Evolutionary conservation across 495 filamentous ascomycete genomes (phyloP).

Genomic region (Zalerion maritima): DNA sequence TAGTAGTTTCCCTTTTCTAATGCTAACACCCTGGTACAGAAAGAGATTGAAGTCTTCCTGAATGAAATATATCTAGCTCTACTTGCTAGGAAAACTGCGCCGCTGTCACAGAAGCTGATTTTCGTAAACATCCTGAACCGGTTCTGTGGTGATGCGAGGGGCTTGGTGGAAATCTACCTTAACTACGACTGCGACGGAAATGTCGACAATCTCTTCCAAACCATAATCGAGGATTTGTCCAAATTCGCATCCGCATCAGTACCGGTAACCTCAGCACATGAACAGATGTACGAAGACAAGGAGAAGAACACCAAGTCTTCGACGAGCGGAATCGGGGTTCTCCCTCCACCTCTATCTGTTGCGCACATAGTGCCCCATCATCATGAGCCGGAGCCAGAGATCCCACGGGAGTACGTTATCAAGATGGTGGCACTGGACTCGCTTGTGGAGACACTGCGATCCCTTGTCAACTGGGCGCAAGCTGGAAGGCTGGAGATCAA

Average conservation of each 20-base stretch:
- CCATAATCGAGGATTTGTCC: conserved; percentile 83
- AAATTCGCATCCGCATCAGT: conserved; percentile 64
- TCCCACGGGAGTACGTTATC: conserved; percentile 73
- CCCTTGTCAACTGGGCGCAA: conserved; percentile 74
- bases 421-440: conserved; percentile 81
- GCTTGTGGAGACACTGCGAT: conserved; percentile 74
- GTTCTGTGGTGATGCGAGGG: conserved; percentile 70
- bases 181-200: conserved; percentile 97
- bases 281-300: conserved; percentile 72
- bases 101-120: conserved; percentile 79
- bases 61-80: conserved; percentile 97
- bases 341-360: conserved; percentile 74
- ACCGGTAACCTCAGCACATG: conserved; percentile 55
- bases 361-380: conserved; percentile 48
- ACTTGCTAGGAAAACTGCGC: conserved; percentile 72
- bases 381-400: conserved; percentile 47
- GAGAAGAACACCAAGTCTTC: conserved; percentile 53
- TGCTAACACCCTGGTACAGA: conserved; percentile 39
- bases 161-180: conserved; percentile 88
- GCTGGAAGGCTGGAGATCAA: conserved; percentile 51
- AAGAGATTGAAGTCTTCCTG: conserved; percentile 94
- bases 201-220: conserved; percentile 95
- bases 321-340: conserved; percentile 44
- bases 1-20: conserved; percentile 6
- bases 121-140: conserved; percentile 77